phyloP scores from a whole-genome alignment of 257 asterid genomes.

The Solanum arcanum region DNA sequence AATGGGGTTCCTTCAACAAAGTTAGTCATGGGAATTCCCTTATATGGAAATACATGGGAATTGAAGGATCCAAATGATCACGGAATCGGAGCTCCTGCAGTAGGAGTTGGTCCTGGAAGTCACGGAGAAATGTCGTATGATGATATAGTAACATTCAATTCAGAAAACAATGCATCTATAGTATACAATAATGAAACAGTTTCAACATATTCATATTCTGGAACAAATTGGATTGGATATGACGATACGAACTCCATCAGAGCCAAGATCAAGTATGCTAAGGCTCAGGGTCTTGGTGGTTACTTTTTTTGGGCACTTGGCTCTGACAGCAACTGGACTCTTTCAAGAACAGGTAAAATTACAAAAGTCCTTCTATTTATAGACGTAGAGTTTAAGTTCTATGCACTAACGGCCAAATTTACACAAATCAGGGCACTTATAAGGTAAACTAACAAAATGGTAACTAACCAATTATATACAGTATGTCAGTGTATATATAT shows the following conservation, averaged over 20 bases:
- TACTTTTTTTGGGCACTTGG: conserved; percentile 74
- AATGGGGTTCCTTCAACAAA: conserved; percentile 15
- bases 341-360: conserved; percentile 47
- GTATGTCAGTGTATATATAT: background rate
- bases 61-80: conserved; percentile 39
- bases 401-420: background rate
- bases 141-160: conserved; percentile 26
- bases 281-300: conserved; percentile 49
- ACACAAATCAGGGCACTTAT: background rate
- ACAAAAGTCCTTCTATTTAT: background rate
- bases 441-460: conserved; percentile 16
- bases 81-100: conserved; percentile 51
- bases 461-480: background rate
- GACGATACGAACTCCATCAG: conserved; percentile 29
- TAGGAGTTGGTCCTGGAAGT: conserved; percentile 45
- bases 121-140: conserved; percentile 30
- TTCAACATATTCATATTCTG: conserved; percentile 44
- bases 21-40: conserved; percentile 59
- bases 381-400: too few species aligned
- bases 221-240: conserved; percentile 52
- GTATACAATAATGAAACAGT: conserved; percentile 37
- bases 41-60: conserved; percentile 55
- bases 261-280: conserved; percentile 36
- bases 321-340: conserved; percentile 41
- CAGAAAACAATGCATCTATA: conserved; percentile 23